Conservation (phyloP, 441 rosid genomes). For the Erodium texanum region DNA sequence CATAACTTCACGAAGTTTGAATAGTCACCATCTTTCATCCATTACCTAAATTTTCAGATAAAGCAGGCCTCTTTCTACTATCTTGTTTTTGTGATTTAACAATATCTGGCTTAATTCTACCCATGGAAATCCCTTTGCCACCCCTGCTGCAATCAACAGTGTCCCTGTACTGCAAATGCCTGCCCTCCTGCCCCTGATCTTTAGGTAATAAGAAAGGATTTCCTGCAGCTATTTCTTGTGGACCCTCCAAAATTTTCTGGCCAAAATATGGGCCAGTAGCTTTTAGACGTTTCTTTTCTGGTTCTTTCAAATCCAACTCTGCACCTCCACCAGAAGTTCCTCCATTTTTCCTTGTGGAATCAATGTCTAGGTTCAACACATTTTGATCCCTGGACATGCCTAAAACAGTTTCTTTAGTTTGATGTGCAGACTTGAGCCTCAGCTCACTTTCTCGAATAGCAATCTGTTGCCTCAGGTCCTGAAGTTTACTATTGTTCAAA, state of each 20-base stretch:
- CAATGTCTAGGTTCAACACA: slow-evolving; percentile 24
- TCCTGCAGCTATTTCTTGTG: slow-evolving; percentile 23
- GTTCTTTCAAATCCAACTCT: slow-evolving; percentile 39
- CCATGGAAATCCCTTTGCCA: slow-evolving; percentile 24
- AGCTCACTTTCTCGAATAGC: slow-evolving; percentile 71
- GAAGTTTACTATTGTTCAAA: slow-evolving; percentile 43
- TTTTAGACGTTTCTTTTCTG: slow-evolving; percentile 58
- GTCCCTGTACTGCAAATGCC: slow-evolving; percentile 19
- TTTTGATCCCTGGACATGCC: slow-evolving; percentile 23
- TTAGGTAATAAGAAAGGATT: slow-evolving; percentile 29
- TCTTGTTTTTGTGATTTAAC: slow-evolving; percentile 32
- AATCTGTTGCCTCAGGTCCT: slow-evolving; percentile 86
- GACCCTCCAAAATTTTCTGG: slow-evolving; percentile 27
- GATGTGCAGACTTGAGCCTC: slow-evolving; percentile 62
- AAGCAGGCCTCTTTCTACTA: slow-evolving; percentile 27
- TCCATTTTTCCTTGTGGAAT: slow-evolving; percentile 30
- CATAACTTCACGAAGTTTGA: neutral
- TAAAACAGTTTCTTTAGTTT: slow-evolving; percentile 40
- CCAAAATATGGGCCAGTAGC: slow-evolving; percentile 28
- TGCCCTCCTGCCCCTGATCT: slow-evolving; percentile 25
- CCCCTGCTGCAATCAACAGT: slow-evolving; percentile 23
- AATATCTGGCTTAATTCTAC: slow-evolving; percentile 27
- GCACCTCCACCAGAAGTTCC: slow-evolving; percentile 30
- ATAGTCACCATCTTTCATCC: slow-evolving; percentile 27
- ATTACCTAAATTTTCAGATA: slow-evolving; percentile 27